These are phyloP conservation scores for Claviceps cyperi DNA, from an alignment of 2,329 filamentous ascomycete species.

Conservation along the genomic window DNA sequence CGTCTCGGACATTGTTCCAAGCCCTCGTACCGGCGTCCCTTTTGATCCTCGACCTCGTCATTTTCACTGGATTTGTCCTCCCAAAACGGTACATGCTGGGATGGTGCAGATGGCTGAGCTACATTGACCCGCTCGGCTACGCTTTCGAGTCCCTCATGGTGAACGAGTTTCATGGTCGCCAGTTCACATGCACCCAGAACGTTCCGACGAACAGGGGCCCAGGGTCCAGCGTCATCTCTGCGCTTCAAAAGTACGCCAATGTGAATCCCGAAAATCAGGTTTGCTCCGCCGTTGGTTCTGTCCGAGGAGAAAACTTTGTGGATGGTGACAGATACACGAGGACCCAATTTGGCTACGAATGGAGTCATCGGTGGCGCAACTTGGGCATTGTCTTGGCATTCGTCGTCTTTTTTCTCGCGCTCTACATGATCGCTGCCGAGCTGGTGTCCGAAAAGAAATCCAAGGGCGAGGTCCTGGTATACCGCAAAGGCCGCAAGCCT, in stretches of 20 bases:
- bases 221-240: slow-evolving; percentile 1
- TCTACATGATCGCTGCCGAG: slow-evolving; percentile 52
- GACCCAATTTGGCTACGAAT: slow-evolving; percentile 40
- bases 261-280: slow-evolving; percentile 29
- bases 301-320: slow-evolving; percentile 36
- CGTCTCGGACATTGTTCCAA: slow-evolving; percentile 55
- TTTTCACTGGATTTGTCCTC: slow-evolving; percentile 57
- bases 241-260: slow-evolving; percentile 9
- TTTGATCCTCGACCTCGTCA: slow-evolving; percentile 51
- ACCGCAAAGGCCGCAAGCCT: slow-evolving; percentile 53
- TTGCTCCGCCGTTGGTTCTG: slow-evolving; percentile 45
- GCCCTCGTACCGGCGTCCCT: slow-evolving; percentile 46
- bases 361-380: slow-evolving; percentile 53
- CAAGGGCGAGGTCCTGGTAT: slow-evolving; percentile 64
- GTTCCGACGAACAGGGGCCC: slow-evolving; percentile 23
- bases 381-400: slow-evolving; percentile 55
- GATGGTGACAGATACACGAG: slow-evolving; percentile 43
- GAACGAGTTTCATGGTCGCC: slow-evolving; percentile 61
- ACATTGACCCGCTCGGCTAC: slow-evolving; percentile 66
- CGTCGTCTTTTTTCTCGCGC: slow-evolving; percentile 42
- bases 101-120: slow-evolving; percentile 77
- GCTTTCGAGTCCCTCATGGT: slow-evolving; percentile 69
- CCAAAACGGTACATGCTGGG: slow-evolving; percentile 55
- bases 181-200: slow-evolving; percentile 38
- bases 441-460: slow-evolving; percentile 52